Conservation (phyloP, 805 yeast species). For the Yamadazyma laniorum region DNA sequence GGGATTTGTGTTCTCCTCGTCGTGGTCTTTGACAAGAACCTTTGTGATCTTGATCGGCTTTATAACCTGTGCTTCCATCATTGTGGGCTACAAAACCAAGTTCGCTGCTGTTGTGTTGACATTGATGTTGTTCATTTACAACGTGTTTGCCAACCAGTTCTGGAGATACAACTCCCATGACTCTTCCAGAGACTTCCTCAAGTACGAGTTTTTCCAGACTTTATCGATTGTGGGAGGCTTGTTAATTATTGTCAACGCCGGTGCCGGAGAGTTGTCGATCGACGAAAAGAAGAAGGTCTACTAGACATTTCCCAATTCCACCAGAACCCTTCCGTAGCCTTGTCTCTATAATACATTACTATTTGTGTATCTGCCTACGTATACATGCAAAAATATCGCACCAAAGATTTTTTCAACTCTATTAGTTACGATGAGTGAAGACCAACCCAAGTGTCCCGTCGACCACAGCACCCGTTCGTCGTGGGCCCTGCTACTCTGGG, state of each 20-base stretch:
- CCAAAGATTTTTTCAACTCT: background rate
- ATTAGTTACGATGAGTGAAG: slow-evolving; percentile 3
- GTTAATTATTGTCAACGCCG: slow-evolving; percentile 85
- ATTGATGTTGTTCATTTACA: slow-evolving; percentile 68
- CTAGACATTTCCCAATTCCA: slow-evolving; percentile 47
- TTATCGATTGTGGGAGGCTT: slow-evolving; percentile 94
- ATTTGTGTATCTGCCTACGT: background rate
- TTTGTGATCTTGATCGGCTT: slow-evolving; percentile 69
- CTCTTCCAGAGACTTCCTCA: slow-evolving; percentile 81
- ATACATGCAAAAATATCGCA: slow-evolving; percentile 1
- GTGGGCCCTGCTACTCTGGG: slow-evolving; percentile 30
- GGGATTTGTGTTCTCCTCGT: slow-evolving; percentile 75
- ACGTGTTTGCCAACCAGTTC: slow-evolving; percentile 78
- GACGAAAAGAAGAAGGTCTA: slow-evolving; percentile 96
- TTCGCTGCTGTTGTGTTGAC: slow-evolving; percentile 75
- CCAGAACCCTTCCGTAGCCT: slow-evolving; percentile 21
- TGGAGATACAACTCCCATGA: slow-evolving; percentile 75
- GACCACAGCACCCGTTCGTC: slow-evolving; percentile 42
- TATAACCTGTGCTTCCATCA: slow-evolving; percentile 69
- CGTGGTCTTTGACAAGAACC: slow-evolving; percentile 66
- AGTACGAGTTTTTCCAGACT: slow-evolving; percentile 93
- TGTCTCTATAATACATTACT: too few species aligned
- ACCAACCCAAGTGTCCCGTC: slow-evolving; percentile 47
- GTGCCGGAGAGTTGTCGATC: slow-evolving; percentile 91
- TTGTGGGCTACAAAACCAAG: slow-evolving; percentile 90